Percentiles rank a stretch among this genome's conserved stretches.
Evolutionary conservation across 345 rosid species (phyloP).

Genomic region (Raphanus sativus): DNA sequence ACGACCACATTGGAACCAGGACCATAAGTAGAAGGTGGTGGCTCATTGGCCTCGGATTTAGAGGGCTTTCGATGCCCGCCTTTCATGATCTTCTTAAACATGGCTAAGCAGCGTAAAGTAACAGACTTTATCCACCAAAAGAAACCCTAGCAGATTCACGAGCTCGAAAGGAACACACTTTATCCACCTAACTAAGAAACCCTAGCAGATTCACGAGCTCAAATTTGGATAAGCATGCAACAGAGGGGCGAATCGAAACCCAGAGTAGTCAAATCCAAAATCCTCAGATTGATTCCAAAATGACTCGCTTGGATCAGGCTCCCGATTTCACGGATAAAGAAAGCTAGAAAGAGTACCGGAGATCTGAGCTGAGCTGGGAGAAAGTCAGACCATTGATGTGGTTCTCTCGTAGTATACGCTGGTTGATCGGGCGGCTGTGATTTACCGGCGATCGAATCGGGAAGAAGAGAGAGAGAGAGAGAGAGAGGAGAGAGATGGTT

Average conservation of each 20-base stretch:
- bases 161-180: not conserved
- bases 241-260: conserved; percentile 5
- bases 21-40: conserved; percentile 46
- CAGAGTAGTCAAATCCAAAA: conserved; percentile 8
- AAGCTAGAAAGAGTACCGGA: conserved; percentile 8
- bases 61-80: conserved; percentile 81
- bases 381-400: not conserved
- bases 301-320: conserved; percentile 22
- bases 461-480: not conserved
- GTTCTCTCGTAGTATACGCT: not conserved
- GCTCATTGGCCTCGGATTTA: conserved; percentile 59
- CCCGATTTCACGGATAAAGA: conserved; percentile 2
- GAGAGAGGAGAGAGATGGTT: not conserved
- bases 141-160: conserved; percentile 35
- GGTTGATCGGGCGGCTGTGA: not conserved
- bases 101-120: conserved; percentile 29
- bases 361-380: not conserved
- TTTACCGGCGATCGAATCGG: not conserved
- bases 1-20: conserved; percentile 60
- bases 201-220: conserved; percentile 36
- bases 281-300: conserved; percentile 14
- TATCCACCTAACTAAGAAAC: conserved; percentile 23
- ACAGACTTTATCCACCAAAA: conserved; percentile 2
- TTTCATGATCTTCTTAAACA: conserved; percentile 89
- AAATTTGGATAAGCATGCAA: conserved; percentile 29